Evolutionary conservation across 768 basidiomycete genomes (phyloP).

Genomic region (Tricholoma terreum): DNA sequence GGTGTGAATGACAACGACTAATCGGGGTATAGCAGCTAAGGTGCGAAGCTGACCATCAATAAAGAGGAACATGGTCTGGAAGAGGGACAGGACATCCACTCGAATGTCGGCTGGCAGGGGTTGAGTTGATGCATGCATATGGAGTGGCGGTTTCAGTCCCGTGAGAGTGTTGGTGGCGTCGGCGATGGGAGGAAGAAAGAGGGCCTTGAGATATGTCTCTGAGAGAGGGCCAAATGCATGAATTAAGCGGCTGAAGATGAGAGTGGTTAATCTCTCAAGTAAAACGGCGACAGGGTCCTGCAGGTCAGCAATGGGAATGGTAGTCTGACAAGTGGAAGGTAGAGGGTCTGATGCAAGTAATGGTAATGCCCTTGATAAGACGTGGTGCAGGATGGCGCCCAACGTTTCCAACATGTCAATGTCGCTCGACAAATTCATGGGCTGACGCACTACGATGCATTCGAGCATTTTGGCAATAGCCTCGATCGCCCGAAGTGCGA

Average conservation of each 20-base stretch:
- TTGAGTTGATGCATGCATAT: not conserved
- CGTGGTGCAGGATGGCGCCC: constrained; percentile 11
- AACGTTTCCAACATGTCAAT: constrained; percentile 19
- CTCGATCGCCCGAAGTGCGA: constrained; percentile 28
- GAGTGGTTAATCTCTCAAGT: constrained; percentile 12
- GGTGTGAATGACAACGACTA: constrained; percentile 15
- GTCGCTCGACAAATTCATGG: constrained; percentile 7
- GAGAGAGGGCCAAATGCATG: constrained; percentile 11
- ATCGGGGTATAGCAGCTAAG: constrained; percentile 6
- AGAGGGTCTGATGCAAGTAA: constrained; percentile 11
- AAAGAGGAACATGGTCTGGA: constrained; percentile 21
- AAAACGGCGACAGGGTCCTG: constrained; percentile 12
- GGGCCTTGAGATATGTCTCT: constrained; percentile 10
- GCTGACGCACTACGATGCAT: constrained; percentile 5
- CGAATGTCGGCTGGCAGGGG: constrained; percentile 23
- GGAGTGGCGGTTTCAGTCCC: constrained; percentile 6
- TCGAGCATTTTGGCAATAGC: constrained; percentile 18
- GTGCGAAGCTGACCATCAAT: constrained; percentile 9
- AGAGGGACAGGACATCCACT: constrained; percentile 24
- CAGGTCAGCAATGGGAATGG: not conserved
- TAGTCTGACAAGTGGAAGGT: not conserved
- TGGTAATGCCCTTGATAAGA: constrained; percentile 17
- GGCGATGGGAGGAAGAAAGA: constrained; percentile 9
- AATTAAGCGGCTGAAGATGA: constrained; percentile 15
- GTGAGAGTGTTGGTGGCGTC: not conserved